These are phyloP conservation scores for Dillenia suffruticosa DNA, from an alignment of 164 flowering plant genomes.

Conservation along the genomic window DNA sequence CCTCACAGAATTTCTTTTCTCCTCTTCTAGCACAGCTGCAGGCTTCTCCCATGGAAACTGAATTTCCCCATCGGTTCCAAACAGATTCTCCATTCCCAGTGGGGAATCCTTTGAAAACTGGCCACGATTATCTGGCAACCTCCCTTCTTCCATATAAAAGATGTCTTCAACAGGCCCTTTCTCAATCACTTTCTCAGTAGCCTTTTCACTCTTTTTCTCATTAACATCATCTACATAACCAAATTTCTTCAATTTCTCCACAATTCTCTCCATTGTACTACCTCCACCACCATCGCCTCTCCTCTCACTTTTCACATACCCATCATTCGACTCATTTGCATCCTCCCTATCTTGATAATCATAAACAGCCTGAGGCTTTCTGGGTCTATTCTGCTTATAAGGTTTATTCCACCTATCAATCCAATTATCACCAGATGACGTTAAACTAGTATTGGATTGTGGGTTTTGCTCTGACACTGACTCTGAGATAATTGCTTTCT, in stretches of 20 bases:
- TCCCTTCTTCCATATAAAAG: slow-evolving; percentile 81
- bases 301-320: slow-evolving; percentile 19
- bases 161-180: slow-evolving; percentile 86
- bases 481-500: slow-evolving; percentile 1
- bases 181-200: slow-evolving; percentile 36
- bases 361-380: slow-evolving; percentile 34
- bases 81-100: slow-evolving; percentile 35
- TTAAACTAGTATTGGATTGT: slow-evolving; percentile 3
- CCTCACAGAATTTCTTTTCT: slow-evolving; percentile 27
- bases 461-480: slow-evolving; percentile 19
- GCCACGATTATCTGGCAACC: slow-evolving; percentile 68
- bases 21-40: slow-evolving; percentile 15
- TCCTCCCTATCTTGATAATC: slow-evolving; percentile 34
- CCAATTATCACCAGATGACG: slow-evolving; percentile 34
- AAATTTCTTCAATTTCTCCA: slow-evolving; percentile 73
- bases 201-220: slow-evolving; percentile 12
- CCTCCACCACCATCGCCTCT: slow-evolving; percentile 29
- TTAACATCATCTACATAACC: slow-evolving; percentile 57
- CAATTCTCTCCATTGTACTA: slow-evolving; percentile 86
- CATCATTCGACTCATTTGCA: slow-evolving; percentile 15
- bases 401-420: slow-evolving; percentile 58
- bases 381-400: slow-evolving; percentile 31
- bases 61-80: slow-evolving; percentile 39
- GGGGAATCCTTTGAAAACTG: slow-evolving; percentile 63
- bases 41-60: slow-evolving; percentile 84